Percentiles rank a stretch among this genome's conserved stretches.
These are phyloP conservation scores for Aureobasidium vineae DNA, from an alignment of 2,329 filamentous ascomycete species.

Conservation along the genomic window DNA sequence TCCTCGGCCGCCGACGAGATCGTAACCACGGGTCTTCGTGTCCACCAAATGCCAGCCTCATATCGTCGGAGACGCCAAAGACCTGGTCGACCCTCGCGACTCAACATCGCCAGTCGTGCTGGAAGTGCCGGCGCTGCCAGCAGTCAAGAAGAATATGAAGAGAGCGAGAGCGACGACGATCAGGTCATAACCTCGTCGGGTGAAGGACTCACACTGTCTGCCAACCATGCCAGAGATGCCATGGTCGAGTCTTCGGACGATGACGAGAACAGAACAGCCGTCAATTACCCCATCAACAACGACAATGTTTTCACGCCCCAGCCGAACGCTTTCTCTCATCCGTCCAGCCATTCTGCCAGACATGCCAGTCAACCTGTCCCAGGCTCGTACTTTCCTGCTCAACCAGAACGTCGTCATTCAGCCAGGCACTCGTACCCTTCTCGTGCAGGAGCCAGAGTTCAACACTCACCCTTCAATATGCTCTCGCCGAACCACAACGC, in stretches of 20 bases:
- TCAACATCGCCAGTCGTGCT: constrained; percentile 46
- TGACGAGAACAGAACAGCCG: constrained; percentile 72
- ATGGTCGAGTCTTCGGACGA: constrained; percentile 43
- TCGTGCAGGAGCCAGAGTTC: constrained; percentile 38
- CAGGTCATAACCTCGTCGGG: constrained; percentile 63
- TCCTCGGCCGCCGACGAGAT: constrained; percentile 85
- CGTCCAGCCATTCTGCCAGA: constrained; percentile 53
- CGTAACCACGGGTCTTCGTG: constrained; percentile 79
- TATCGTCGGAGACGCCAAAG: constrained; percentile 55
- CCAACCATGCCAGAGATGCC: constrained; percentile 13
- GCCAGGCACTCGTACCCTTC: constrained; percentile 40
- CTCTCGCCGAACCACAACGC: constrained; percentile 73
- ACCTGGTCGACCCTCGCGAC: constrained; percentile 43
- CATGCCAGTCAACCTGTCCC: constrained; percentile 50
- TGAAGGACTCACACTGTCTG: constrained; percentile 46
- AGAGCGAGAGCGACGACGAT: constrained; percentile 89
- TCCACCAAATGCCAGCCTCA: constrained; percentile 63
- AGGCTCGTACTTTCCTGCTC: constrained; percentile 46
- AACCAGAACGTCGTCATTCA: constrained; percentile 36
- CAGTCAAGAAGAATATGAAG: constrained; percentile 92
- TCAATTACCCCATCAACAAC: constrained; percentile 61
- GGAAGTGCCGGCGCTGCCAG: constrained; percentile 54
- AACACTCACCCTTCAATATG: constrained; percentile 62
- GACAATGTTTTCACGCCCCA: constrained; percentile 70
- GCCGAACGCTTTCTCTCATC: constrained; percentile 89